Conservation (phyloP, 2,329 filamentous ascomycete genomes). For the Colletotrichum sansevieriae region DNA sequence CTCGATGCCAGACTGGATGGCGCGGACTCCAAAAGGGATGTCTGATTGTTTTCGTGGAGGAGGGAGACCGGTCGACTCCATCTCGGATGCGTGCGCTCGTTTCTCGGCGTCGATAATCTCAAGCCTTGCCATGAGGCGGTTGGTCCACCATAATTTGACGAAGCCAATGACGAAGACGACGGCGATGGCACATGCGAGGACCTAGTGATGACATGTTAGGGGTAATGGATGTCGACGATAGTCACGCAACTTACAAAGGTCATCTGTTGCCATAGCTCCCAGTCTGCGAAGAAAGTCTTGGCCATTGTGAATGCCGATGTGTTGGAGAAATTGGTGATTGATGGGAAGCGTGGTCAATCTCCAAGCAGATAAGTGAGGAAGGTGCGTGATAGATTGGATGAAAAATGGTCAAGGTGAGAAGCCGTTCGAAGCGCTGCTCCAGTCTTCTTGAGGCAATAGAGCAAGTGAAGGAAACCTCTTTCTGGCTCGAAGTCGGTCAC, state of each 20-base stretch:
- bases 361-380: background rate
- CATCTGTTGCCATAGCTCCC: slow-evolving; percentile 91
- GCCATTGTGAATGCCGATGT: slow-evolving; percentile 43
- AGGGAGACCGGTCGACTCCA: slow-evolving; percentile 67
- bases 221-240: too few relatives aligned
- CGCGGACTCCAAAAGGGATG: slow-evolving; percentile 88
- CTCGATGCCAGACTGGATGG: slow-evolving; percentile 85
- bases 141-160: slow-evolving; percentile 74
- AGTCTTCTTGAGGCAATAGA: slow-evolving; percentile 17
- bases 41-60: slow-evolving; percentile 50
- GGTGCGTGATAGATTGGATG: slow-evolving; percentile 10
- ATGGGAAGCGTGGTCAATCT: slow-evolving; percentile 4
- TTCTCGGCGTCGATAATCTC: slow-evolving; percentile 77
- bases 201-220: slow-evolving; percentile 58
- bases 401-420: slow-evolving; percentile 3
- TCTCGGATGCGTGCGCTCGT: slow-evolving; percentile 63
- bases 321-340: background rate
- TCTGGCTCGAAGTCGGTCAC: slow-evolving; percentile 6
- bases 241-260: slow-evolving; percentile 76
- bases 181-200: slow-evolving; percentile 78
- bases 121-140: slow-evolving; percentile 67
- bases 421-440: slow-evolving; percentile 21
- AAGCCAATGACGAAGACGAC: slow-evolving; percentile 77
- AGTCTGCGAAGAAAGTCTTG: slow-evolving; percentile 72
- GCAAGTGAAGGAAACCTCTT: background rate